Evolutionary conservation across 495 filamentous ascomycete species (phyloP).

Genomic region (Halenospora varia): DNA sequence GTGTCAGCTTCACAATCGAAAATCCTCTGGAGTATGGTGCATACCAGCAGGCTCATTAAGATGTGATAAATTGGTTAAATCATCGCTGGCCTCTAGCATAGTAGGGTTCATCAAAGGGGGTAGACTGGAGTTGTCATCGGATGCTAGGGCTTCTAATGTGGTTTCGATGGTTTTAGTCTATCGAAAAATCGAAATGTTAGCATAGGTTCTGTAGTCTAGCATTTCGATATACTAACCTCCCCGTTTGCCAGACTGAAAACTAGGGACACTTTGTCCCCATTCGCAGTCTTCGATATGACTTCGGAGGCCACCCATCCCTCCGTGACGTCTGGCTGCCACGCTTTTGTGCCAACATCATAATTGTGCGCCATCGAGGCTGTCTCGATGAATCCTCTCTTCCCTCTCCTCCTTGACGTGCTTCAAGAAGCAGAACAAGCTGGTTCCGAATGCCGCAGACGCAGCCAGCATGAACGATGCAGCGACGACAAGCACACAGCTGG

Average conservation of each 20-base stretch:
- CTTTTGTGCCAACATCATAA: slow-evolving; percentile 95
- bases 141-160: slow-evolving; percentile 71
- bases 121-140: slow-evolving; percentile 65
- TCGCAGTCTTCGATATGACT: slow-evolving; percentile 78
- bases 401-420: slow-evolving; percentile 16
- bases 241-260: slow-evolving; percentile 86
- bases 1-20: not conserved
- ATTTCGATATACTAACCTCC: slow-evolving; percentile 57
- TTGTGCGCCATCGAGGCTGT: slow-evolving; percentile 74
- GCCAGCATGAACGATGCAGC: slow-evolving; percentile 20
- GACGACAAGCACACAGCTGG: not conserved
- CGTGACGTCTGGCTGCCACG: slow-evolving; percentile 92
- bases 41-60: slow-evolving; percentile 97
- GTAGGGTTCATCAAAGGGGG: slow-evolving; percentile 97
- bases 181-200: slow-evolving; percentile 8
- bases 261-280: slow-evolving; percentile 82
- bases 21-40: slow-evolving; percentile 13
- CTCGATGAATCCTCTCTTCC: slow-evolving; percentile 21
- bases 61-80: slow-evolving; percentile 95
- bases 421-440: slow-evolving; percentile 10
- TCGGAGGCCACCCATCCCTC: slow-evolving; percentile 98
- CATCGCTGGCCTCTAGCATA: slow-evolving; percentile 98
- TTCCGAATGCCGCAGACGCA: slow-evolving; percentile 9
- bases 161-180: slow-evolving; percentile 80
- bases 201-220: not conserved